Conservation (phyloP, 352 stramenopile genomes). For the Phytopythium delawarense region DNA sequence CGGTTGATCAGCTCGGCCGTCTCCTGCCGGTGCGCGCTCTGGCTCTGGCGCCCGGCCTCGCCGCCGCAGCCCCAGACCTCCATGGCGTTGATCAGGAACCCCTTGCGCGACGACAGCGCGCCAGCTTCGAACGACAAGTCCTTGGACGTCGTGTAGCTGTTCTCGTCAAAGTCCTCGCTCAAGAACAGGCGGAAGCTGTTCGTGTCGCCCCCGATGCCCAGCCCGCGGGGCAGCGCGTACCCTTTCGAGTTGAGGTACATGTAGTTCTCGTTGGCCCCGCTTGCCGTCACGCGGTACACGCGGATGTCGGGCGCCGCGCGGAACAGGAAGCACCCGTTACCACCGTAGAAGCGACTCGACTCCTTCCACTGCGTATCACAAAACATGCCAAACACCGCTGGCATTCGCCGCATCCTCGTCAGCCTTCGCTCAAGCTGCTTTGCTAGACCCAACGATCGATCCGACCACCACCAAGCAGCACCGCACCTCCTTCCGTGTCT, state of each 20-base stretch:
- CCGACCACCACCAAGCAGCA: background rate
- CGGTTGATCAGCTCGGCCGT: conserved; percentile 80
- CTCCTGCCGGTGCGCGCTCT: conserved; percentile 70
- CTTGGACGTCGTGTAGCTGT: conserved; percentile 75
- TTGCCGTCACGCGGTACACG: conserved; percentile 52
- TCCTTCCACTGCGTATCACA: conserved; percentile 85
- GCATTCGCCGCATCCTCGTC: background rate
- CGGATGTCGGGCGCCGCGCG: conserved; percentile 55
- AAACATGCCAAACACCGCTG: conserved; percentile 86
- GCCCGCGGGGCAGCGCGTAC: conserved; percentile 59
- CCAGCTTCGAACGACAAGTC: conserved; percentile 70
- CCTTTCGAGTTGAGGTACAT: conserved; percentile 90
- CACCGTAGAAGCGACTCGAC: conserved; percentile 73
- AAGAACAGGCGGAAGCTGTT: conserved; percentile 76
- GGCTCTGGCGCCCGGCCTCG: conserved; percentile 40
- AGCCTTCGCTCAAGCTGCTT: background rate
- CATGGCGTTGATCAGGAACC: conserved; percentile 63
- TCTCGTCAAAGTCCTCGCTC: conserved; percentile 81
- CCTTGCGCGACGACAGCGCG: conserved; percentile 44
- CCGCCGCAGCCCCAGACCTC: conserved; percentile 82
- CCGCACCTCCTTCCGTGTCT: conserved; percentile 55
- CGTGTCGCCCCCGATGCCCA: conserved; percentile 75
- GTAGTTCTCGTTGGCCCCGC: conserved; percentile 52
- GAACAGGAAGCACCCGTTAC: conserved; percentile 81
- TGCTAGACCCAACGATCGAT: background rate